Conservation (phyloP, 2,329 filamentous ascomycete species). For the Trichocomaceae sp. region DNA sequence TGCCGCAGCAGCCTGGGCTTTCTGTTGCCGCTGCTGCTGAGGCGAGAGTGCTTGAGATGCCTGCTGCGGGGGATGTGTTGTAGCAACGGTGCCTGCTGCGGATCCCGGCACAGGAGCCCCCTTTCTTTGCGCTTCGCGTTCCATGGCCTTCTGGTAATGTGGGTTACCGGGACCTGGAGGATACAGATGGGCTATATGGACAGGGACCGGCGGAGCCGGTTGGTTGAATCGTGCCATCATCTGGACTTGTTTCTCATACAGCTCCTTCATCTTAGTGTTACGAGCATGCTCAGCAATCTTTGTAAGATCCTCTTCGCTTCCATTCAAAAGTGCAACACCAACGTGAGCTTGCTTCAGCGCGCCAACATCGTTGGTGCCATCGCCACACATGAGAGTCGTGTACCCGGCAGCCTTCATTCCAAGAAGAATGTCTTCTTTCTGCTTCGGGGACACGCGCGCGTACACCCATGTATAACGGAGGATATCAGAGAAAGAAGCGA, state of each 20-base stretch:
- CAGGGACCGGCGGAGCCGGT: constrained; percentile 82
- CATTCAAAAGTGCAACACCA: constrained; percentile 91
- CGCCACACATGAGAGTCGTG: constrained; percentile 96
- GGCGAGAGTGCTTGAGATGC: constrained; percentile 43
- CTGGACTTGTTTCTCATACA: constrained; percentile 91
- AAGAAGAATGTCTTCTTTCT: constrained; percentile 97
- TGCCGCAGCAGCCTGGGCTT: constrained; percentile 63
- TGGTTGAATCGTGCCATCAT: constrained; percentile 96
- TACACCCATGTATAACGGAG: constrained; percentile 95
- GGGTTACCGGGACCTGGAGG: constrained; percentile 86
- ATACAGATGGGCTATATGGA: constrained; percentile 87
- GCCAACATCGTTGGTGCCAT: constrained; percentile 96
- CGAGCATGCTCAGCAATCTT: constrained; percentile 90
- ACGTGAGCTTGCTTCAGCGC: constrained; percentile 97
- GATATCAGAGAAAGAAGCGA: constrained; percentile 67
- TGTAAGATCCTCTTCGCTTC: constrained; percentile 80
- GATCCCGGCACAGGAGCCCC: constrained; percentile 52
- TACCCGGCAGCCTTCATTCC: constrained; percentile 95
- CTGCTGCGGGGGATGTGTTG: constrained; percentile 54
- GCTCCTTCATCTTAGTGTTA: constrained; percentile 95
- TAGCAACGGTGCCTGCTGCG: constrained; percentile 54
- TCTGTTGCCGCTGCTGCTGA: constrained; percentile 47
- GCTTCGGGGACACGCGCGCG: constrained; percentile 93
- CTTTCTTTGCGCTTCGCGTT: constrained; percentile 76
- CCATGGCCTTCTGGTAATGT: constrained; percentile 87